phyloP scores from a whole-genome alignment of 768 basidiomycete genomes.

The Agrocybe pediades region DNA sequence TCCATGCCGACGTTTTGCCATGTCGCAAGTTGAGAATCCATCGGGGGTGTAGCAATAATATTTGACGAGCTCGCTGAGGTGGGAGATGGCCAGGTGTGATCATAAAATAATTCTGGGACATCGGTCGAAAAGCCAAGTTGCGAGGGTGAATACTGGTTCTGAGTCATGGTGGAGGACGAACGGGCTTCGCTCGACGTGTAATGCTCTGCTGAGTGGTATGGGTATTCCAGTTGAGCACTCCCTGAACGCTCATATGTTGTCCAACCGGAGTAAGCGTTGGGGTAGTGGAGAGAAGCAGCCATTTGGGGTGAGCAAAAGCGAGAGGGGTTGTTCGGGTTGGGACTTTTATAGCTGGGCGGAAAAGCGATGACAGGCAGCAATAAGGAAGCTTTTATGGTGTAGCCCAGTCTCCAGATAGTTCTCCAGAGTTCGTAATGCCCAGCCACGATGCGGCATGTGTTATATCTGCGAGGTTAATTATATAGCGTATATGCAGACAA shows the following conservation, averaged over 20 bases:
- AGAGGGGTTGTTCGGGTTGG: constrained; percentile 10
- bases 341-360: constrained; percentile 21
- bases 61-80: constrained; percentile 28
- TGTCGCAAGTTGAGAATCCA: constrained; percentile 11
- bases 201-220: constrained; percentile 8
- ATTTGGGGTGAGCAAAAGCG: background rate
- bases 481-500: constrained; percentile 26
- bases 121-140: constrained; percentile 13
- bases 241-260: background rate
- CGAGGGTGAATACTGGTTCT: constrained; percentile 6
- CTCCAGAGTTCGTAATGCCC: constrained; percentile 30
- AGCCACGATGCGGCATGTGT: constrained; percentile 31
- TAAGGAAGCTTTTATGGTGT: constrained; percentile 23
- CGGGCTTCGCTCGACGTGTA: constrained; percentile 11
- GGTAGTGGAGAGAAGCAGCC: background rate
- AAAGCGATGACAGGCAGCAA: constrained; percentile 12
- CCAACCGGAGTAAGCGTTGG: constrained; percentile 1
- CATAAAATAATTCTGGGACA: constrained; percentile 28
- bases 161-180: constrained; percentile 6
- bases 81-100: constrained; percentile 25
- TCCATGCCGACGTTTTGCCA: constrained; percentile 7
- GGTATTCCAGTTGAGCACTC: constrained; percentile 2
- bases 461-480: constrained; percentile 26
- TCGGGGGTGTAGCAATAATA: constrained; percentile 29
- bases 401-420: constrained; percentile 19